These are phyloP conservation scores for Penicillium malachiteum DNA, from an alignment of 495 filamentous ascomycete genomes.

Conservation along the genomic window DNA sequence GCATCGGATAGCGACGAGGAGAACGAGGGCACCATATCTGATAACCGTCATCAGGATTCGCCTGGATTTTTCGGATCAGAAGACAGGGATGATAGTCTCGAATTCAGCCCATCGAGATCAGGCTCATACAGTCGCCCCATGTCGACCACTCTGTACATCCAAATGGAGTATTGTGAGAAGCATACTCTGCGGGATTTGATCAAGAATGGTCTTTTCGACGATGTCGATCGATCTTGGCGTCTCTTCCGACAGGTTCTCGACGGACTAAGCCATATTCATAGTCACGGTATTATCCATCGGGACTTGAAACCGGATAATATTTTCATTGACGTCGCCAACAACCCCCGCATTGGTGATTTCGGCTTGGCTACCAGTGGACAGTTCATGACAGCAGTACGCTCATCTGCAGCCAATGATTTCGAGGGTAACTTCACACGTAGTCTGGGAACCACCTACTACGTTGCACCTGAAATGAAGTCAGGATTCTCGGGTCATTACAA, in stretches of 20 bases:
- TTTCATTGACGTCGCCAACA: slow-evolving; percentile 86
- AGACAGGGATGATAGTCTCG: slow-evolving; percentile 25
- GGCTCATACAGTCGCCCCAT: slow-evolving; percentile 42
- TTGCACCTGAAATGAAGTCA: slow-evolving; percentile 86
- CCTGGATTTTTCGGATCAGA: slow-evolving; percentile 19
- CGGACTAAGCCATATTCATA: slow-evolving; percentile 86
- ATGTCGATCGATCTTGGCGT: slow-evolving; percentile 79
- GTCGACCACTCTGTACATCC: slow-evolving; percentile 71
- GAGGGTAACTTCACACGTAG: slow-evolving; percentile 72
- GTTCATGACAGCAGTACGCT: slow-evolving; percentile 53
- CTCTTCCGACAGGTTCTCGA: slow-evolving; percentile 90
- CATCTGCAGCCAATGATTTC: slow-evolving; percentile 43
- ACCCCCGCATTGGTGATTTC: slow-evolving; percentile 95
- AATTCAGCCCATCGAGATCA: slow-evolving; percentile 35
- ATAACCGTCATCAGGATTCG: slow-evolving; percentile 21
- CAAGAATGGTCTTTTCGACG: slow-evolving; percentile 66
- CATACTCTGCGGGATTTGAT: slow-evolving; percentile 93
- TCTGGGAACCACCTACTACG: slow-evolving; percentile 92
- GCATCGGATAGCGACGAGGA: slow-evolving; percentile 66
- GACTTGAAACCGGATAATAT: slow-evolving; percentile 99
- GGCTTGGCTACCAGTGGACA: slow-evolving; percentile 90
- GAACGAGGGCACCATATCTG: slow-evolving; percentile 38
- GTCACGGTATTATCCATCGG: slow-evolving; percentile 88
- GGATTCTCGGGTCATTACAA: slow-evolving; percentile 72
- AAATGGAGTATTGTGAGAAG: slow-evolving; percentile 98